phyloP scores from a whole-genome alignment of 805 yeast genomes.

The Lachancea kluyveri region DNA sequence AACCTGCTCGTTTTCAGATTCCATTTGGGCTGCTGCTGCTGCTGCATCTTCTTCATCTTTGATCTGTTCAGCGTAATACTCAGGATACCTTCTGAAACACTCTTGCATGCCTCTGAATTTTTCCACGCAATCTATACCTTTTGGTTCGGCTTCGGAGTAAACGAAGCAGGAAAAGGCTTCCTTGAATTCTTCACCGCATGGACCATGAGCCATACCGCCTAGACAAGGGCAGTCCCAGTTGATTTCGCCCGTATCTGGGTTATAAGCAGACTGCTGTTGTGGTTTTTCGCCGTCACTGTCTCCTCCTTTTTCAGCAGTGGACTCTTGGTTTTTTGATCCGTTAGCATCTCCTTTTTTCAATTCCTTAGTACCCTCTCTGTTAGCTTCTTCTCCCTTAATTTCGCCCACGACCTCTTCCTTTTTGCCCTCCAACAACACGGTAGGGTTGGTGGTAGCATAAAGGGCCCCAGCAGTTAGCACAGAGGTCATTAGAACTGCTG shows the following conservation, averaged over 20 bases:
- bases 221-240: constrained; percentile 99
- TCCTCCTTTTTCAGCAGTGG: background rate
- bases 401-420: constrained; percentile 1
- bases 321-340: too few species aligned
- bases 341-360: too few species aligned
- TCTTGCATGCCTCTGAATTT: constrained; percentile 88
- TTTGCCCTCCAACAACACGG: background rate
- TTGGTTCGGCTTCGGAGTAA: constrained; percentile 89
- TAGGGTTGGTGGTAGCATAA: background rate
- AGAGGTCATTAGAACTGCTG: background rate
- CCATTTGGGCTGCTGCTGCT: constrained; percentile 18
- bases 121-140: constrained; percentile 91
- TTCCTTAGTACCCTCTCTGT: constrained; percentile 1
- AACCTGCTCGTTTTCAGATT: constrained; percentile 7
- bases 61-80: constrained; percentile 86
- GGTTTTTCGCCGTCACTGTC: constrained; percentile 30
- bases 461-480: background rate
- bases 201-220: constrained; percentile 98
- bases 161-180: constrained; percentile 94
- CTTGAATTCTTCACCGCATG: constrained; percentile 95
- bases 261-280: constrained; percentile 62
- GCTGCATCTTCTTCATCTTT: constrained; percentile 63
- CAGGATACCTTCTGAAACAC: constrained; percentile 91
- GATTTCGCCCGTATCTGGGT: constrained; percentile 97
- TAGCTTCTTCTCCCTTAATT: constrained; percentile 1